Base-by-base conservation (phyloP, 1,139 yeast species). In the Pneumocystis carinii region DNA sequence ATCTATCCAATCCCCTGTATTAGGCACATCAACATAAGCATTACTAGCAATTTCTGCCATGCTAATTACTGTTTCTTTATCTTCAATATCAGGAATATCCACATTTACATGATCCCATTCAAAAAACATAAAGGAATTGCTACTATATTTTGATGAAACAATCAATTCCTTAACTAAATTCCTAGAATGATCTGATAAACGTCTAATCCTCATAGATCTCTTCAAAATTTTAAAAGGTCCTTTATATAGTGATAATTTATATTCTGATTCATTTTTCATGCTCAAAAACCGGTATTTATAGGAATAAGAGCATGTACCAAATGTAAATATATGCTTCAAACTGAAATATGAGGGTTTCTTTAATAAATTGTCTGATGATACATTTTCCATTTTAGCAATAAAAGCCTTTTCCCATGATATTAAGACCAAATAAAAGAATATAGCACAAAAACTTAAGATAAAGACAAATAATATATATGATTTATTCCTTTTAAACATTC, bases 1-100 rank as follows among this genome's bases (percentile, higher is more conserved):
- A 69, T 90, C 95, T 59, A 86, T 76, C 98, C 98, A 92, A 72
- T 89, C 95, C 64, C 90, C 95, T 53, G 83, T 81, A 55, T 77
- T 74, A 1, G 97, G 97, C 53, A 82, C 76, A 62, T 81, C 80
- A 1, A 89, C 96, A 71, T 92, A 92, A 1, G 98, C 97, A 73
- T 92, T 87, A 1, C 96, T 87, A 0, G 97, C 83, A 81, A 92
- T 86, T 64, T 86, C 75, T 0, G 97, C 98, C 60, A 92, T 75
- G 1, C 87, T 77, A 4, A 90, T 77, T 5, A 92, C 72, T 0
- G 97, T 87, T 56, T 82, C 83, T 63, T 80, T 80, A 73, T 90
- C 96, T 2, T 82, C 75, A 8, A 92, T 76, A 70, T 92, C 83
- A 0, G 98, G 98, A 0, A 86, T 24, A 24, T 48, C 55, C 14